Evolutionary conservation across 2,329 filamentous ascomycete genomes (phyloP), one percentile per base, ranked within the genome.

Genomic region (Microcera coccophila): DNA sequence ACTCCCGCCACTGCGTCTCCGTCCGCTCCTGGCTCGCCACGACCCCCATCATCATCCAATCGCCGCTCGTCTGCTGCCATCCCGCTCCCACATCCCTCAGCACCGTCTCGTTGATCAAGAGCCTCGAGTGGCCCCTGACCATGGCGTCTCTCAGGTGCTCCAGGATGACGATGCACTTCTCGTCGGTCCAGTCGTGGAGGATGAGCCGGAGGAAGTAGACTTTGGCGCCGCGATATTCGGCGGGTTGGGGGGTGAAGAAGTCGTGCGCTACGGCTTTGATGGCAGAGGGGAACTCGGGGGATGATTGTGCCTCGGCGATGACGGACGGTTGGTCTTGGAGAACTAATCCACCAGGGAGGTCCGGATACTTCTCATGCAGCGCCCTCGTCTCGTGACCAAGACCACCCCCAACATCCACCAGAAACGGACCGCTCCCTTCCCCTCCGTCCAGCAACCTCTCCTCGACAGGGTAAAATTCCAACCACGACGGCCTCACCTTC

Each of bases 151-250:
- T 36, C 4, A 52, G 24, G 18, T 51, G 38, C 4, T 37, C 28
- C 2, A 65, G 49, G 24, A 72, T 71, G 12, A 45, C 41, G 10
- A 53, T 45, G 1, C 58, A 53, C 17, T 69, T 55, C 3, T 57
- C 55, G 32, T 74, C 66, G 0, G 68, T 62, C 72, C 72, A 75
- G 57, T 75, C 69, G 49, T 75, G 73, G 5, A 76, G 55, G 26
- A 75, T 71, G 45, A 64, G 61, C 10, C 68, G 68, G 44, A 75
- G 61, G 37, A 74, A 59, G 50, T 73, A 75, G 11, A 69, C 59
- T 17, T 65, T 59, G 1, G 65, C 71, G 5, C 49, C 58, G 11
- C 52, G 35, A n/a, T 42, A 49, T 14, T 45, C 41, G 1, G 28
- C 31, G 3, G 52, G 52, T 36, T 62, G 54, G 1, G 53, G 49